A percentile compares a stretch with the other conserved stretches of the same genome.
Conservation (phyloP, 2,329 filamentous ascomycete genomes). For the Calonectria henricotiae region DNA sequence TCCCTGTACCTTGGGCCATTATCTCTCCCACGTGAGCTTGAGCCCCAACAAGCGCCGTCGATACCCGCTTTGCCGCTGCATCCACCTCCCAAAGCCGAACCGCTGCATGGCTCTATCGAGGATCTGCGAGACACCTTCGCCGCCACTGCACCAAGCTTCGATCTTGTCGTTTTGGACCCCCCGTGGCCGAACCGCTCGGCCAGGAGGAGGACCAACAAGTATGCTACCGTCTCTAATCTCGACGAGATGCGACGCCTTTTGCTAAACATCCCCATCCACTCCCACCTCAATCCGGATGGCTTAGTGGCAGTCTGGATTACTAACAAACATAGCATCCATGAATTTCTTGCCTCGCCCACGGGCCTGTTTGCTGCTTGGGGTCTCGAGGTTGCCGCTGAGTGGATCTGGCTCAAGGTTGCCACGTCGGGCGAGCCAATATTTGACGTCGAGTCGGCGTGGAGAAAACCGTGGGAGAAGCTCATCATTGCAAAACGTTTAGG, state of each 20-base stretch:
- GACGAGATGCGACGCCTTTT: conserved; percentile 68
- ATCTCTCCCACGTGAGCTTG: conserved; percentile 62
- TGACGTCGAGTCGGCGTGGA: conserved; percentile 73
- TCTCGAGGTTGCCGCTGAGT: conserved; percentile 77
- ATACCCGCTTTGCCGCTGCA: conserved; percentile 41
- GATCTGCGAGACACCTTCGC: conserved; percentile 62
- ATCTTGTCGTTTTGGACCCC: conserved; percentile 82
- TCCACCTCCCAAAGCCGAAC: conserved; percentile 63
- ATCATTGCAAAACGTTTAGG: conserved; percentile 71
- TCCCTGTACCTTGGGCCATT: conserved; percentile 62
- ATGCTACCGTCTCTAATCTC: conserved; percentile 65
- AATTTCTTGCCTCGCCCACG: conserved; percentile 66
- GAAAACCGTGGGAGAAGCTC: conserved; percentile 84
- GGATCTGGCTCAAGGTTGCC: conserved; percentile 86
- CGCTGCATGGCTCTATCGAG: conserved; percentile 68
- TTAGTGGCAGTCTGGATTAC: conserved; percentile 85
- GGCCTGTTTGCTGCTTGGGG: conserved; percentile 80
- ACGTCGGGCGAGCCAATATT: conserved; percentile 76
- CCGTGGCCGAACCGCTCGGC: conserved; percentile 88
- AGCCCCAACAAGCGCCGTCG: conserved; percentile 33
- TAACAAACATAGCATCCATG: conserved; percentile 76
- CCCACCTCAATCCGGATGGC: conserved; percentile 68
- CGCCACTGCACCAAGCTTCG: conserved; percentile 69
- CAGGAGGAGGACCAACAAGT: conserved; percentile 70
- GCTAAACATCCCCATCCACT: conserved; percentile 70